Evolutionary conservation across 2,329 filamentous ascomycete species (phyloP).

Genomic region (Ophiostoma ulmi): DNA sequence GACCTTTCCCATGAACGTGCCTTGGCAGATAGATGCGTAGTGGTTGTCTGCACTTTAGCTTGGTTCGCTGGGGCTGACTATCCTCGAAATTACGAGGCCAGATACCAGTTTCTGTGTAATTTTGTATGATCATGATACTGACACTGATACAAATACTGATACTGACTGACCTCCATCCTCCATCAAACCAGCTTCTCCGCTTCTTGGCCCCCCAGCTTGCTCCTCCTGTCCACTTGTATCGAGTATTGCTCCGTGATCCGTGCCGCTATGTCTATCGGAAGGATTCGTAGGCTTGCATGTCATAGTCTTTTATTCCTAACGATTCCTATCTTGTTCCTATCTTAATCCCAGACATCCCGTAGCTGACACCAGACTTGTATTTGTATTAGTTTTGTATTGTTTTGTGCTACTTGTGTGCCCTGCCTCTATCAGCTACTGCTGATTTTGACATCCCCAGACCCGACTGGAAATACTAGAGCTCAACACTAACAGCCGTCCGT

Average conservation of each 20-base stretch:
- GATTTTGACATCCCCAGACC: background rate
- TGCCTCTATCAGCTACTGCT: background rate
- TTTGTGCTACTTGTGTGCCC: background rate
- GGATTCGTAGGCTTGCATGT: background rate
- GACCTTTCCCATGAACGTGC: slow-evolving; percentile 4
- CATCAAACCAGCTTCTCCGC: background rate
- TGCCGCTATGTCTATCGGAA: slow-evolving; percentile 3
- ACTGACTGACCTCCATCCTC: background rate
- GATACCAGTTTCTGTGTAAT: slow-evolving; percentile 2
- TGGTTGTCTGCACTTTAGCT: background rate
- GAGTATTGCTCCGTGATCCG: background rate
- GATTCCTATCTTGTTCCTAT: background rate
- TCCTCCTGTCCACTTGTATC: background rate
- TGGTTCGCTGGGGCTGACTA: background rate
- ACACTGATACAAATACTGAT: background rate
- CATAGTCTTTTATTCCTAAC: background rate
- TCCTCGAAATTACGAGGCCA: background rate
- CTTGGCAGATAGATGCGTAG: slow-evolving; percentile 8
- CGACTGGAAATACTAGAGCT: background rate
- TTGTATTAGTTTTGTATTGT: background rate
- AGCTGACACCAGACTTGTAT: background rate
- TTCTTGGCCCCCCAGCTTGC: background rate
- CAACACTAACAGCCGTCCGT: background rate
- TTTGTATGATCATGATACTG: background rate
- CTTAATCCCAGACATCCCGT: background rate